Percentiles rank a stretch among this genome's conserved stretches.
These are phyloP conservation scores for Remersonia thermophila DNA, from an alignment of 2,329 filamentous ascomycete genomes.

Conservation along the genomic window DNA sequence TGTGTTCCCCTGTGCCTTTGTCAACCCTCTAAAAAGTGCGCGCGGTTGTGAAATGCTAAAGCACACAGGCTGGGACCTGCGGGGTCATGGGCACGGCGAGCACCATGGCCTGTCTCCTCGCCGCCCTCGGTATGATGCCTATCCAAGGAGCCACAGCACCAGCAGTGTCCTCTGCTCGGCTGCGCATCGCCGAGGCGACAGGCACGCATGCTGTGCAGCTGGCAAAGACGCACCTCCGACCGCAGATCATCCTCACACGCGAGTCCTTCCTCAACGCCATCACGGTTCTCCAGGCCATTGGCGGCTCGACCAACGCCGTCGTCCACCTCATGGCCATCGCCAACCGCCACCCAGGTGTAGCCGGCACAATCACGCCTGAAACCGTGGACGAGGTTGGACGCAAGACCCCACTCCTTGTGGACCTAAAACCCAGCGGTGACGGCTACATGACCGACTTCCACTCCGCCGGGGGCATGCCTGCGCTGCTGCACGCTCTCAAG, in stretches of 20 bases:
- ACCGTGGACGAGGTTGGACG: conserved; percentile 70
- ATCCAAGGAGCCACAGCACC: conserved; percentile 68
- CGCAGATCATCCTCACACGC: conserved; percentile 58
- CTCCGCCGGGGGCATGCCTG: conserved; percentile 73
- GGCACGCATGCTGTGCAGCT: conserved; percentile 60
- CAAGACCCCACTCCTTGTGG: conserved; percentile 67
- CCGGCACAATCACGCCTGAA: conserved; percentile 52
- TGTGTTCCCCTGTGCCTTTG: too few species aligned
- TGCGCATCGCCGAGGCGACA: conserved; percentile 68
- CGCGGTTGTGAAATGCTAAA: too few species aligned
- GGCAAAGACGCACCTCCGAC: conserved; percentile 41
- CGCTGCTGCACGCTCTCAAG: conserved; percentile 65
- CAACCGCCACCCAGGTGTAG: conserved; percentile 56
- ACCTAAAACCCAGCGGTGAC: conserved; percentile 74
- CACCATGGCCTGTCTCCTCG: conserved; percentile 77
- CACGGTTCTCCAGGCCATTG: conserved; percentile 74
- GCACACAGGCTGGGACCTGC: conserved; percentile 58
- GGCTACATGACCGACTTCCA: conserved; percentile 89
- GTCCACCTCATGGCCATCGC: conserved; percentile 81
- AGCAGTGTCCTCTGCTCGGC: conserved; percentile 64
- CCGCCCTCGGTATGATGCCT: conserved; percentile 69
- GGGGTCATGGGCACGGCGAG: conserved; percentile 89
- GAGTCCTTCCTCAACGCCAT: conserved; percentile 75
- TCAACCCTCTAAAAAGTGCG: too few species aligned
- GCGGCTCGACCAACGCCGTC: conserved; percentile 75